A percentile compares a stretch with the other conserved stretches of the same genome.
Evolutionary conservation across 176 grass and related monocot genomes (phyloP).

Genomic region (Tillandsia fasciculata): DNA sequence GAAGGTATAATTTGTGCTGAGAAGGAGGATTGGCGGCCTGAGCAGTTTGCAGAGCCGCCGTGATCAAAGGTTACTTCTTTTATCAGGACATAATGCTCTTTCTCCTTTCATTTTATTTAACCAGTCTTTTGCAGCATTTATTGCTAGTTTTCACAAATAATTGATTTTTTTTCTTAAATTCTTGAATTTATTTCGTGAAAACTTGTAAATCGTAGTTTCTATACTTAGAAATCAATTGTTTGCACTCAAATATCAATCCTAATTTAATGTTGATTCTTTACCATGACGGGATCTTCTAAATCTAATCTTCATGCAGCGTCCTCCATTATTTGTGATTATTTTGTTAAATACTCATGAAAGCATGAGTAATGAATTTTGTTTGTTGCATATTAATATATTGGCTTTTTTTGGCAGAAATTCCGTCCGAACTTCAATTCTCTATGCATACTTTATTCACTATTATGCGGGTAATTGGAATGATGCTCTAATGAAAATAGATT

Average conservation of each 20-base stretch:
- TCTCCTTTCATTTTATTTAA: background rate
- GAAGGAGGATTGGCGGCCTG: constrained; percentile 76
- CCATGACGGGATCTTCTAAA: too few relatives aligned
- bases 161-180: constrained; percentile 9
- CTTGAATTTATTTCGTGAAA: constrained; percentile 5
- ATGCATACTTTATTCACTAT: too few relatives aligned
- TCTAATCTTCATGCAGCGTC: too few relatives aligned
- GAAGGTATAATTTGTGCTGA: constrained; percentile 59
- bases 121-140: constrained; percentile 13
- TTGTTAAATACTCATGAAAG: too few relatives aligned
- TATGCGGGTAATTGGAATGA: too few relatives aligned
- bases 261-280: background rate
- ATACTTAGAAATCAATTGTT: background rate
- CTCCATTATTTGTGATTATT: too few relatives aligned
- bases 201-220: background rate
- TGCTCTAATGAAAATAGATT: too few relatives aligned
- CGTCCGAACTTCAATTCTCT: too few relatives aligned
- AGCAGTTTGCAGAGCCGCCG: constrained; percentile 27
- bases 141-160: constrained; percentile 12
- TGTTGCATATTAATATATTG: too few relatives aligned
- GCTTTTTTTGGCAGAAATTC: too few relatives aligned
- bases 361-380: too few relatives aligned
- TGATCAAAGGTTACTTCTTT: constrained; percentile 16
- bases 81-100: background rate
- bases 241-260: background rate